Evolutionary conservation across 2,329 filamentous ascomycete species (phyloP), one percentile per base, ranked within the genome.

Genomic region (Sporothrix curviconia): DNA sequence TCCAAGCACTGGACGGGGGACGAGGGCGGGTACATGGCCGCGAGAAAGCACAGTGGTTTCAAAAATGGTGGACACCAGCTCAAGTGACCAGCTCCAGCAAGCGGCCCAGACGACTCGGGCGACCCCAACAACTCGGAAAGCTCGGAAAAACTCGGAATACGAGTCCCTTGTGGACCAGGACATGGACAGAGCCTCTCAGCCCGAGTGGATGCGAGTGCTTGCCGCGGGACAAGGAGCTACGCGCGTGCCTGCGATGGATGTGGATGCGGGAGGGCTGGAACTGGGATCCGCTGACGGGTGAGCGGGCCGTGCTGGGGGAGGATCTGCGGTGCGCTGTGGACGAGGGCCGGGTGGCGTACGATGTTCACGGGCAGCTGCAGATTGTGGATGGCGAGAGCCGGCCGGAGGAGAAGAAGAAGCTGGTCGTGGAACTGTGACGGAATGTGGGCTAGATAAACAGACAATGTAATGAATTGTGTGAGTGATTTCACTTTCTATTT

Each of bases 131-230:
- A n/a, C n/a, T n/a, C n/a, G n/a, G n/a, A n/a, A n/a, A n/a, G n/a
- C n/a, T n/a, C n/a, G n/a, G n/a, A n/a, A n/a, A n/a, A n/a, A n/a
- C n/a, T 19, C 15, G n/a, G 9, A 34, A 1, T 14, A 24, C 14
- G 2, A 7, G 11, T 34, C 30, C 4, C 7, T 8, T 7, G n/a
- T 34, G 14, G 32, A 37, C 19, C 3, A 17, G 2, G 19, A 25
- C 17, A 15, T 30, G 47, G 47, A 24, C 6, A 17, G 19, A 36
- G 19, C 76, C 14, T 90, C 92, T 67, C 85, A 90, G 64, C 89
- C 90, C 0, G 92, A 96, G 70, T 96, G 92, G 92, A 94, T 91
- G 79, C 81, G 89, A 3, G 90, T 96, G 1, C n/a, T 68, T 87
- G 50, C 90, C 92, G 0, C 74, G 78, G 43, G 92, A 96, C 70